These are phyloP conservation scores for Ustilago shanxiensis DNA, from an alignment of 1,284 basidiomycete genomes.

Conservation along the genomic window DNA sequence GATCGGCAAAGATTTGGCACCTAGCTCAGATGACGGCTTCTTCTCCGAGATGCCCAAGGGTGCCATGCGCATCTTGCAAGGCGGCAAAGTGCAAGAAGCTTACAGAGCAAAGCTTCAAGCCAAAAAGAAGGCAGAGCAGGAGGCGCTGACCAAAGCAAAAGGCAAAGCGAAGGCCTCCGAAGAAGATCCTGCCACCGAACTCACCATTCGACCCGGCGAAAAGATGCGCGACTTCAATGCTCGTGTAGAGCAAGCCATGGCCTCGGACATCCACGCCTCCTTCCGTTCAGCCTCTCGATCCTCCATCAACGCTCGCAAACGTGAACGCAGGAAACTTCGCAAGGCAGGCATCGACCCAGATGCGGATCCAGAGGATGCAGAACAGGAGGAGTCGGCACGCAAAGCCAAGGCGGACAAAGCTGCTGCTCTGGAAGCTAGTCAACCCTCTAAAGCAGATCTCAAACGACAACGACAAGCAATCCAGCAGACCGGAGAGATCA, in stretches of 20 bases:
- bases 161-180: constrained; percentile 30
- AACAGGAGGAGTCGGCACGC: constrained; percentile 37
- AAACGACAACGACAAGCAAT: constrained; percentile 46
- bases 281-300: constrained; percentile 53
- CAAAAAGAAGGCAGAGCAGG: constrained; percentile 30
- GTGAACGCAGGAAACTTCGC: constrained; percentile 47
- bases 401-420: constrained; percentile 56
- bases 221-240: constrained; percentile 64
- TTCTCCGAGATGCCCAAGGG: constrained; percentile 59
- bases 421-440: constrained; percentile 39
- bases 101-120: constrained; percentile 39
- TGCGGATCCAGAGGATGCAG: constrained; percentile 30
- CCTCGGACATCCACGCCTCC: constrained; percentile 49
- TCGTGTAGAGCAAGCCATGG: constrained; percentile 62
- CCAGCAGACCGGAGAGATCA: constrained; percentile 52
- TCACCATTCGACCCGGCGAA: constrained; percentile 64
- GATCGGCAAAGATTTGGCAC: constrained; percentile 51
- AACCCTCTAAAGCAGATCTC: constrained; percentile 49
- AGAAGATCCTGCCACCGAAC: constrained; percentile 12
- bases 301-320: constrained; percentile 55
- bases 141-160: constrained; percentile 40
- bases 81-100: constrained; percentile 55
- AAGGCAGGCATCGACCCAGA: constrained; percentile 46
- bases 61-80: constrained; percentile 59
- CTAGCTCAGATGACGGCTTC: constrained; percentile 39